phyloP scores from a whole-genome alignment of 257 asterid genomes.

The Solanum bulbocastanum region DNA sequence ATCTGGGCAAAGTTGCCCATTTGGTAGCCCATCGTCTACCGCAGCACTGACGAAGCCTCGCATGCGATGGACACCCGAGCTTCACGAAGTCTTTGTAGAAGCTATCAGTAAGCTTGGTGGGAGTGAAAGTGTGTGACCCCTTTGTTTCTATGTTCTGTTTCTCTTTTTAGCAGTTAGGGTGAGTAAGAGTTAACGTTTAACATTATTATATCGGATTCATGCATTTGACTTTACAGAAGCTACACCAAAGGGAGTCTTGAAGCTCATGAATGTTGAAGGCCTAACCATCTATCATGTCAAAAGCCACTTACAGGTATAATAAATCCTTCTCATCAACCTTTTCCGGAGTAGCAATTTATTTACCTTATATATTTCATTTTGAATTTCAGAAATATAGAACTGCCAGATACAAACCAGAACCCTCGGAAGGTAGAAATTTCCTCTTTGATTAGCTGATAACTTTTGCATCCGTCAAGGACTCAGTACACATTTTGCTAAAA shows the following conservation, averaged over 20 bases:
- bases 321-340: not conserved
- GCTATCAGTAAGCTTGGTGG: conserved; percentile 85
- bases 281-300: conserved; percentile 77
- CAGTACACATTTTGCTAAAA: not conserved
- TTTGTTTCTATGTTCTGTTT: not conserved
- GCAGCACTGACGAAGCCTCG: conserved; percentile 50
- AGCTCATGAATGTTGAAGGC: conserved; percentile 72
- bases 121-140: conserved; percentile 50
- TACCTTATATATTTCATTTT: not conserved
- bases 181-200: not conserved
- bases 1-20: conserved; percentile 19
- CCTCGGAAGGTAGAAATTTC: conserved; percentile 51
- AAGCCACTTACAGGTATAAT: conserved; percentile 77
- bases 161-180: not conserved
- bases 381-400: conserved; percentile 73
- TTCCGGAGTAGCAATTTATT: not conserved
- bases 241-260: conserved; percentile 81
- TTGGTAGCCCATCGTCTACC: conserved; percentile 38
- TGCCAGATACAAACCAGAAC: conserved; percentile 66
- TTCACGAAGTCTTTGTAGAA: conserved; percentile 67
- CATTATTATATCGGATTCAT: not conserved
- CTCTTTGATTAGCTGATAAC: not conserved
- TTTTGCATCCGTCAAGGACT: not conserved
- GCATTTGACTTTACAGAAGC: conserved; percentile 19
- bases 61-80: conserved; percentile 97